These are phyloP conservation scores for Auxenochlorella protothecoides DNA, from an alignment of 139 green algal species.

Conservation along the genomic window DNA sequence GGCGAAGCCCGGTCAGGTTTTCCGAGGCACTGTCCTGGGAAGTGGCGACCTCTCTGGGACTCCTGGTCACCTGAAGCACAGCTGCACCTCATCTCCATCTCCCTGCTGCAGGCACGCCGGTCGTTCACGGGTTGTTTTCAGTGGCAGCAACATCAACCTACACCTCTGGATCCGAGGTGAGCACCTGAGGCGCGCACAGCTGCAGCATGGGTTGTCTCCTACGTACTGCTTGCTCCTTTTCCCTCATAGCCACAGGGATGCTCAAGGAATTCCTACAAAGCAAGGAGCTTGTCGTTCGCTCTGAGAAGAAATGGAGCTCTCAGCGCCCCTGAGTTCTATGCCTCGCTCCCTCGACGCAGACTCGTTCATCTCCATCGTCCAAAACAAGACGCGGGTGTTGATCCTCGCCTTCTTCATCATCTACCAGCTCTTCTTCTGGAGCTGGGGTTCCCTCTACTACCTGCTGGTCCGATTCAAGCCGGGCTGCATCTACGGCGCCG, in stretches of 20 bases:
- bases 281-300: neutral
- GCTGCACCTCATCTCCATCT: neutral
- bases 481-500: slow-evolving; percentile 17
- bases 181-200: neutral
- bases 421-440: slow-evolving; percentile 28
- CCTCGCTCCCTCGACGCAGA: slow-evolving; percentile 9
- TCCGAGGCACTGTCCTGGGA: too few species aligned
- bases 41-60: neutral
- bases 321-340: neutral
- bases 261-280: neutral
- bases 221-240: too few species aligned
- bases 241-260: too few species aligned
- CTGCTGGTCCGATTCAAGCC: slow-evolving; percentile 12
- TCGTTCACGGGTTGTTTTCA: slow-evolving; percentile 15
- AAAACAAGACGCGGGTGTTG: slow-evolving; percentile 25
- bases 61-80: neutral
- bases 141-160: slow-evolving; percentile 5
- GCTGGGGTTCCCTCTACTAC: slow-evolving; percentile 19
- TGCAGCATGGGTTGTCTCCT: too few species aligned
- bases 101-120: slow-evolving; percentile 14
- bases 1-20: too few species aligned
- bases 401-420: slow-evolving; percentile 14
- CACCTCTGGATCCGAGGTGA: slow-evolving; percentile 6
- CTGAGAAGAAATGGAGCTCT: neutral
- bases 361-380: slow-evolving; percentile 42